Evolutionary conservation across 1,284 basidiomycete species (phyloP), one percentile per base, ranked within the genome.

Genomic region (Rhizoctonia solani): DNA sequence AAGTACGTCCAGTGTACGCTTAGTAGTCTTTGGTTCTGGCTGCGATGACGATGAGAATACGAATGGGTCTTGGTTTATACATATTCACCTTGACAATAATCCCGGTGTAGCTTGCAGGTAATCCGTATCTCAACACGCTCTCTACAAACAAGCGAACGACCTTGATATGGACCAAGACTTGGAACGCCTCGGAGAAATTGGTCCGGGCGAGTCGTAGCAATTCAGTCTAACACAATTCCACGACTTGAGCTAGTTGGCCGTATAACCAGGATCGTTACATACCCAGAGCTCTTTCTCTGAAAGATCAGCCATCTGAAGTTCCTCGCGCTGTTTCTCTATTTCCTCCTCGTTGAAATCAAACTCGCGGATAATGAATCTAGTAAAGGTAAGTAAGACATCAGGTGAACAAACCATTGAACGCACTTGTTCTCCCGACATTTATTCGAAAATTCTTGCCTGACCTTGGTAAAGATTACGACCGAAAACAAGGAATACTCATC

Each of bases 251-350:
- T n/a, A n/a, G n/a, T n/a, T n/a, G n/a, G n/a, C n/a, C n/a, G n/a
- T n/a, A n/a, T n/a, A n/a, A n/a, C 23, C 32, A 42, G 16, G 27
- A 2, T 46, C 3, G n/a, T 21, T 69, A 74, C 87, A 72, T 74
- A 95, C 95, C 97, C 97, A 99, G 63, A 98, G 88, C 76, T 99
- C 95, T 80, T 94, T 96, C 81, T 99, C 97, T 50, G 94, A 92
- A 6, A 85, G 83, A 71, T 90, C 89, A 1, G 95, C 88, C 34
- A 83, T 82, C 30, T 87, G 86, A 11, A 98, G 80, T 68, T 98
- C 95, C 75, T 91, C 84, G 71, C 84, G 83, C 75, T 96, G 92
- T 77, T 90, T 93, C 70, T 83, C 82, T n/a, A 95, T 82, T 65
- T 89, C 86, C 42, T 88, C 87, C 75, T 95, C 91, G 46, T 96